Evolutionary conservation across 1,284 basidiomycete species (phyloP).

Genomic region (Apiotrichum gamsii): DNA sequence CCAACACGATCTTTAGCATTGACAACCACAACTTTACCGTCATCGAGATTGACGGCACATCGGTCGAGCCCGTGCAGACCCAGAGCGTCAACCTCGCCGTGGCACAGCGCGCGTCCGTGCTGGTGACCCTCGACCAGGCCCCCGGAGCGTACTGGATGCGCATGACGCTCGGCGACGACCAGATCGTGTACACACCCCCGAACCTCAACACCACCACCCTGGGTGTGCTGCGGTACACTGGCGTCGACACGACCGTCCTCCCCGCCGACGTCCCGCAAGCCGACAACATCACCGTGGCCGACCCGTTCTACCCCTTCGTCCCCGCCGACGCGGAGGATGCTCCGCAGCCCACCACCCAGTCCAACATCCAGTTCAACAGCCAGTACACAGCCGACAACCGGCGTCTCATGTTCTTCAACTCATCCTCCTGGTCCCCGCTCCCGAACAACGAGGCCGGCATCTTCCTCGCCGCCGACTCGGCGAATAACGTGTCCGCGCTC

Average conservation of each 20-base stretch:
- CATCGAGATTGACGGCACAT: slow-evolving; percentile 30
- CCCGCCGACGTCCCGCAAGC: slow-evolving; percentile 12
- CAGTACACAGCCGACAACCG: slow-evolving; percentile 18
- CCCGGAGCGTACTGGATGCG: slow-evolving; percentile 31
- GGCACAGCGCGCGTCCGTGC: slow-evolving; percentile 27
- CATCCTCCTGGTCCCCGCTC: slow-evolving; percentile 12
- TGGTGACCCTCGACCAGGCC: slow-evolving; percentile 26
- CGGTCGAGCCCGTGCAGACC: slow-evolving; percentile 22
- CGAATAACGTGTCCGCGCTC: not conserved
- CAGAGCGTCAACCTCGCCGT: slow-evolving; percentile 20
- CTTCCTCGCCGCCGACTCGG: not conserved
- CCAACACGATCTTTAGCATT: slow-evolving; percentile 24
- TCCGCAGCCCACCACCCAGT: slow-evolving; percentile 1
- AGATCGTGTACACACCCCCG: slow-evolving; percentile 13
- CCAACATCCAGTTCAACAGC: slow-evolving; percentile 16
- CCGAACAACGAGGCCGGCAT: slow-evolving; percentile 3
- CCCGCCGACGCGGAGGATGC: slow-evolving; percentile 17
- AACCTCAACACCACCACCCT: slow-evolving; percentile 14
- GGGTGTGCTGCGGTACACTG: slow-evolving; percentile 26
- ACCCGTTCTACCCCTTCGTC: not conserved
- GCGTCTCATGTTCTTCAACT: slow-evolving; percentile 25
- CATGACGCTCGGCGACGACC: slow-evolving; percentile 11
- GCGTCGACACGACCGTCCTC: not conserved
- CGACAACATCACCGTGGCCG: not conserved
- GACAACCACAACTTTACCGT: slow-evolving; percentile 33